A percentile compares a stretch with the other conserved stretches of the same genome.
These are phyloP conservation scores for Agarophyton chilense DNA, from an alignment of 23 red algal genomes.

Conservation along the genomic window DNA sequence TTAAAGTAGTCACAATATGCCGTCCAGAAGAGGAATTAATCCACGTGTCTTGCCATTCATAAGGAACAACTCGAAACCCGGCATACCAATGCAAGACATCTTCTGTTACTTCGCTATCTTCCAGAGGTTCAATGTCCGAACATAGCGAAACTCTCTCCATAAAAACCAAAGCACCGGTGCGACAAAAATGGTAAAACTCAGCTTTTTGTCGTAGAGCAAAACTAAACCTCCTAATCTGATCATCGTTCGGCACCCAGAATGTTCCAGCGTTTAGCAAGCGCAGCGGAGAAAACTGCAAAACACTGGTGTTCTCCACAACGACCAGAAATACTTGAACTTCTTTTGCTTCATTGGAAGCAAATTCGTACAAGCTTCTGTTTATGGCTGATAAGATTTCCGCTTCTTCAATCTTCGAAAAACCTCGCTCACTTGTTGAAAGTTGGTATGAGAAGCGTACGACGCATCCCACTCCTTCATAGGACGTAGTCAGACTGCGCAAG, in stretches of 20 bases:
- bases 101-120: background rate
- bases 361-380: conserved; percentile 7
- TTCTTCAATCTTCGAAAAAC: background rate
- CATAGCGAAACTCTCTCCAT: background rate
- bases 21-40: conserved; percentile 3
- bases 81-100: conserved; percentile 13
- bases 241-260: conserved; percentile 9
- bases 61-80: conserved; percentile 45
- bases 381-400: conserved; percentile 8
- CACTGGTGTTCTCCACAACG: background rate
- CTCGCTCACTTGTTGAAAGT: conserved; percentile 29
- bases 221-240: conserved; percentile 5
- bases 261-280: conserved; percentile 10
- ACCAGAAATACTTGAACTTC: background rate
- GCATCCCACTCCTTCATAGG: conserved; percentile 41
- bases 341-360: background rate
- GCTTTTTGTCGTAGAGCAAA: conserved; percentile 1
- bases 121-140: conserved; percentile 13
- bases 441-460: conserved; percentile 30
- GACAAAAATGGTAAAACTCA: conserved; percentile 17
- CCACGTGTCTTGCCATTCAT: conserved; percentile 11
- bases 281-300: conserved; percentile 47
- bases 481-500: background rate
- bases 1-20: conserved; percentile 9
- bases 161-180: conserved; percentile 15